Evolutionary conservation across 129 eudicot species (phyloP).

Genomic region (Flaveria trinervia): DNA sequence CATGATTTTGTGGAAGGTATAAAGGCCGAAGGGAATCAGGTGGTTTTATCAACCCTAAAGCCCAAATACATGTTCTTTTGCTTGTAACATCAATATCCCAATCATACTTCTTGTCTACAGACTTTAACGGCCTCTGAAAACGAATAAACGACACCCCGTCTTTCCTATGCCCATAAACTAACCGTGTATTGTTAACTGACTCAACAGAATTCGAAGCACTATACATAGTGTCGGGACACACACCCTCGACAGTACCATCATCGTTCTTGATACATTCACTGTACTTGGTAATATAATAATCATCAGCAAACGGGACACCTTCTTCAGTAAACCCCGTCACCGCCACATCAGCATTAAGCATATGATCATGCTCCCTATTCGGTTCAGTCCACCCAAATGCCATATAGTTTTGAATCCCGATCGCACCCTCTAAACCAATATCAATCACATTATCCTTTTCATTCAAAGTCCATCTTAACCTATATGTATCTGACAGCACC

Average conservation of each 20-base stretch:
- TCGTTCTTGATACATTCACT: slow-evolving; percentile 70
- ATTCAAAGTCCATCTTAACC: slow-evolving; percentile 80
- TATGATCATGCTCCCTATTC: slow-evolving; percentile 49
- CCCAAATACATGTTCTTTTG: slow-evolving; percentile 80
- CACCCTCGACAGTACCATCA: slow-evolving; percentile 58
- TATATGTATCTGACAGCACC: slow-evolving; percentile 52
- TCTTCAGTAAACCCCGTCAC: slow-evolving; percentile 82
- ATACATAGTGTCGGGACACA: slow-evolving; percentile 77
- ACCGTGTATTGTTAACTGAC: slow-evolving; percentile 58
- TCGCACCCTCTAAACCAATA: slow-evolving; percentile 87
- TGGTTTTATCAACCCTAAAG: slow-evolving; percentile 78
- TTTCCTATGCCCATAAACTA: slow-evolving; percentile 80
- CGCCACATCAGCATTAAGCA: slow-evolving; percentile 82
- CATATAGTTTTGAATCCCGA: slow-evolving; percentile 80
- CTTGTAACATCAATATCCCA: slow-evolving; percentile 52
- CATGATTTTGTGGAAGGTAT: slow-evolving; percentile 89
- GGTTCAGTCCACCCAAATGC: slow-evolving; percentile 97
- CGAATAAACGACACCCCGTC: slow-evolving; percentile 90
- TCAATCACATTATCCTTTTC: slow-evolving; percentile 61
- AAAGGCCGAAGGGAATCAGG: slow-evolving; percentile 85
- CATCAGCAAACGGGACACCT: slow-evolving; percentile 82
- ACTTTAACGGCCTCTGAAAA: slow-evolving; percentile 59
- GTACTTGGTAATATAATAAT: slow-evolving; percentile 71
- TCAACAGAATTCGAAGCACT: slow-evolving; percentile 37
- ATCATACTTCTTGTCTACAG: slow-evolving; percentile 68